Base-by-base conservation (phyloP, 441 rosid genomes). In the Arabidopsis lyrata region DNA sequence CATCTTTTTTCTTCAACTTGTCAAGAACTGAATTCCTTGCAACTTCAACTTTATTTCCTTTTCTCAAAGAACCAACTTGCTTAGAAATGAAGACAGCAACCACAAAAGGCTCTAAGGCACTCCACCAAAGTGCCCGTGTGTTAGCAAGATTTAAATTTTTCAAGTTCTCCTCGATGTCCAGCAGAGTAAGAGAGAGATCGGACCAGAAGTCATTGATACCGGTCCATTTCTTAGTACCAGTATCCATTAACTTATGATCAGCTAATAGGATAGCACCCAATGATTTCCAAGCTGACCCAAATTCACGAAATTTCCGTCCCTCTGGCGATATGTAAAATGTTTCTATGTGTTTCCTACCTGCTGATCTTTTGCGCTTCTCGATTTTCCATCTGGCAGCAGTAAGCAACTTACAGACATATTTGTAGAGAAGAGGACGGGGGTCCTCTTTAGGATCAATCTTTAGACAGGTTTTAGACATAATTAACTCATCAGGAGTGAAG, bases 31-130 rank as follows among this genome's bases (percentile, higher is more conserved):
- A 78, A 81, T 83, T 88, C 24, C 74, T 66, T 63, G 81, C 82
- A 68, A 84, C 93, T 85, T 80, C 88, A 64, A 95, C 91, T 36
- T 68, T 78, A 58, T 77, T 85, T 74, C 97, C 97, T 76, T 84
- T 95, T 82, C 90, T 95, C 74, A 95, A 82, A 24, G 81, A 81
- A 62, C 90, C 90, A 71, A 92, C 77, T 87, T 90, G 90, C 84
- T 86, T 89, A 58, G 85, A 80, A 77, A 90, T 79, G 77, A 85
- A 89, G 55, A 87, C 85, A 76, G 74, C 93, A 72, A 79, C 85
- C 70, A 95, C 96, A 85, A 90, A 95, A 74, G 99, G 99, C 78
- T 95, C 96, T 73, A 95, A 83, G 48, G 86, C 69, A 77, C 78
- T 83, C 99, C 99, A 95, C 54, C 67, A 74, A 78, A 73, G 85